These are phyloP conservation scores for Penicillium brevicompactum DNA, from an alignment of 2,329 filamentous ascomycete genomes.

Conservation along the genomic window DNA sequence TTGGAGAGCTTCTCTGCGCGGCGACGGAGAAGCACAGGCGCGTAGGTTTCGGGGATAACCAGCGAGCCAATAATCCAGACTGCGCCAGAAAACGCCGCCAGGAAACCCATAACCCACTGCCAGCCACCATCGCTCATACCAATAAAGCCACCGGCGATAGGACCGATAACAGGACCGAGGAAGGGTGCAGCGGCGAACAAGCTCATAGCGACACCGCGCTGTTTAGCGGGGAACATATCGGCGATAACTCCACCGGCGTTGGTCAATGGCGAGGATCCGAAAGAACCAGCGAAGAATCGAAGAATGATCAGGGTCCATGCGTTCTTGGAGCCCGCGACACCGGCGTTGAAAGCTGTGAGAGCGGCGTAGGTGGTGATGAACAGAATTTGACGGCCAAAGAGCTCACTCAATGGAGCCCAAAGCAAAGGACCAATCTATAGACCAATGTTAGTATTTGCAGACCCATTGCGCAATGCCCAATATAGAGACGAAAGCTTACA, in stretches of 20 bases:
- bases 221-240: slow-evolving; percentile 57
- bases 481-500: slow-evolving; percentile 8
- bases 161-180: slow-evolving; percentile 47
- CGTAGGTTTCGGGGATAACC: slow-evolving; percentile 33
- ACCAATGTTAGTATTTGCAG: neutral
- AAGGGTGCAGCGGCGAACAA: slow-evolving; percentile 69
- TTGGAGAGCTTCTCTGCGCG: slow-evolving; percentile 29
- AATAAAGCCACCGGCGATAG: slow-evolving; percentile 34
- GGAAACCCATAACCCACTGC: slow-evolving; percentile 33
- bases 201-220: slow-evolving; percentile 59
- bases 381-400: slow-evolving; percentile 63
- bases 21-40: slow-evolving; percentile 31
- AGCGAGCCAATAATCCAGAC: slow-evolving; percentile 30
- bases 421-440: slow-evolving; percentile 60
- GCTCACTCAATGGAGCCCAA: slow-evolving; percentile 67
- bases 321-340: slow-evolving; percentile 57
- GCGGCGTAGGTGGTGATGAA: slow-evolving; percentile 54
- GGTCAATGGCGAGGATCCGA: slow-evolving; percentile 58
- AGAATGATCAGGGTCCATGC: slow-evolving; percentile 62
- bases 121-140: slow-evolving; percentile 32
- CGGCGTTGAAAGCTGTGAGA: slow-evolving; percentile 63
- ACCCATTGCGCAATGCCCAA: neutral
- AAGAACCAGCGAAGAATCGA: slow-evolving; percentile 65
- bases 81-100: slow-evolving; percentile 31
- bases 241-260: slow-evolving; percentile 52